A percentile compares a stretch with the other conserved stretches of the same genome.
These are phyloP conservation scores for Cantharellus cinnabarinus DNA, from an alignment of 768 basidiomycete genomes.

Conservation along the genomic window DNA sequence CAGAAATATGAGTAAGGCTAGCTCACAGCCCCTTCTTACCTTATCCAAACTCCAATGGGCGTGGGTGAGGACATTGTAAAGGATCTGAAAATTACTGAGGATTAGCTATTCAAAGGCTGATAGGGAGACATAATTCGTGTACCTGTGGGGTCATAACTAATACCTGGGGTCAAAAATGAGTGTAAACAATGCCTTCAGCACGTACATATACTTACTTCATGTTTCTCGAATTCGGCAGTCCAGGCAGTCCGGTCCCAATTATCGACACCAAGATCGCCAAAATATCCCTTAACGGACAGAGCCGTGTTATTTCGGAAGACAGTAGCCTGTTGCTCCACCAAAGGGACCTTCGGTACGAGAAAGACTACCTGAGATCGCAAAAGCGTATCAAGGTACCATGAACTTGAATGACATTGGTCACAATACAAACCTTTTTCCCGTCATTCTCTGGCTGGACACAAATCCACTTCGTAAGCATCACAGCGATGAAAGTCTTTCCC, in stretches of 20 bases:
- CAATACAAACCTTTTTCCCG: slow-evolving; percentile 27
- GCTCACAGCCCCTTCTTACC: slow-evolving; percentile 15
- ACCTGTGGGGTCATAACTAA: slow-evolving; percentile 45
- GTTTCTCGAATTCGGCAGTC: slow-evolving; percentile 31
- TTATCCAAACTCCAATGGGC: slow-evolving; percentile 58
- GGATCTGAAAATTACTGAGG: slow-evolving; percentile 39
- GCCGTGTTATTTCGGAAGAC: slow-evolving; percentile 28
- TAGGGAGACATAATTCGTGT: slow-evolving; percentile 1
- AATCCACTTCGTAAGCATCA: slow-evolving; percentile 57
- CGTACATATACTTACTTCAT: slow-evolving; percentile 35
- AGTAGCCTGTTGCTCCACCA: slow-evolving; percentile 60
- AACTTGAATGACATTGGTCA: not conserved
- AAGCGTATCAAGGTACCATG: not conserved
- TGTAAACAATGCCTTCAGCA: no score
- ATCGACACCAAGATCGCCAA: slow-evolving; percentile 52
- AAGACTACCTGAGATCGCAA: slow-evolving; percentile 29
- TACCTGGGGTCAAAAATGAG: not conserved
- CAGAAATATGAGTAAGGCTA: no score
- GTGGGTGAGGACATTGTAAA: slow-evolving; percentile 60
- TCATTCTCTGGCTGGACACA: slow-evolving; percentile 23
- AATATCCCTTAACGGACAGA: slow-evolving; percentile 43
- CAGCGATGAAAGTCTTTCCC: slow-evolving; percentile 31
- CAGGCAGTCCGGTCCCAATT: slow-evolving; percentile 27
- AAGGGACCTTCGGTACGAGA: slow-evolving; percentile 65
- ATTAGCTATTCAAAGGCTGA: not conserved